These are phyloP conservation scores for Juncus effusus DNA, from an alignment of 176 grass and related monocot species.

Conservation along the genomic window DNA sequence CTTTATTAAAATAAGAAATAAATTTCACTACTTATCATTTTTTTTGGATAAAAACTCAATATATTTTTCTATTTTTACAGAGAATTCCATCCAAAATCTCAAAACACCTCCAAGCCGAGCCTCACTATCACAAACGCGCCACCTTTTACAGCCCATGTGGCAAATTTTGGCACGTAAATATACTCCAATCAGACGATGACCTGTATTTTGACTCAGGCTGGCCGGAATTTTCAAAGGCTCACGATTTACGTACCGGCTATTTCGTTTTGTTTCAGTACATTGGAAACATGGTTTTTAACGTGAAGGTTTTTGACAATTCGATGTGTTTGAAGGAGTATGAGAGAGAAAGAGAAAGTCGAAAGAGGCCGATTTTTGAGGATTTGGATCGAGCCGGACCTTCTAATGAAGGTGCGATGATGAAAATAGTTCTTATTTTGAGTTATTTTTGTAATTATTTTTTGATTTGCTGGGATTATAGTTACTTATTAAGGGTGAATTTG, in stretches of 20 bases:
- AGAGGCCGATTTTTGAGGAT: conserved; percentile 1
- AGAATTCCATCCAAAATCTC: conserved; percentile 13
- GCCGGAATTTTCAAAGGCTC: conserved; percentile 12
- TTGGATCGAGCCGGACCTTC: neutral
- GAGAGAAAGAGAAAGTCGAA: neutral
- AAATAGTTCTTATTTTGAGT: no score
- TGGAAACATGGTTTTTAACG: conserved; percentile 17
- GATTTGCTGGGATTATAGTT: no score
- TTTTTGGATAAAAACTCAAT: no score
- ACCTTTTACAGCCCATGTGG: conserved; percentile 1
- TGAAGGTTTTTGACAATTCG: conserved; percentile 21
- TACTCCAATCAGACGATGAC: conserved; percentile 2
- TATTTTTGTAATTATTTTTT: no score
- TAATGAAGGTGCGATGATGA: neutral
- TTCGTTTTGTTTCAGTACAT: conserved; percentile 20
- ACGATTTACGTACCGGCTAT: conserved; percentile 11
- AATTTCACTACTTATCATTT: no score
- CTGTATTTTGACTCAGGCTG: conserved; percentile 13
- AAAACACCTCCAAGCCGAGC: conserved; percentile 7
- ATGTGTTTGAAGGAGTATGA: conserved; percentile 19
- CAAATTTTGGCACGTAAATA: conserved; percentile 10
- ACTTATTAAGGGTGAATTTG: no score
- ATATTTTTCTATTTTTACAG: neutral
- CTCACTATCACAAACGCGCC: neutral
- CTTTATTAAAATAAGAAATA: no score